Percentiles rank a stretch among this genome's conserved stretches.
Conservation (phyloP, 495 filamentous ascomycete species). For the Penicillium ochrochloron region DNA sequence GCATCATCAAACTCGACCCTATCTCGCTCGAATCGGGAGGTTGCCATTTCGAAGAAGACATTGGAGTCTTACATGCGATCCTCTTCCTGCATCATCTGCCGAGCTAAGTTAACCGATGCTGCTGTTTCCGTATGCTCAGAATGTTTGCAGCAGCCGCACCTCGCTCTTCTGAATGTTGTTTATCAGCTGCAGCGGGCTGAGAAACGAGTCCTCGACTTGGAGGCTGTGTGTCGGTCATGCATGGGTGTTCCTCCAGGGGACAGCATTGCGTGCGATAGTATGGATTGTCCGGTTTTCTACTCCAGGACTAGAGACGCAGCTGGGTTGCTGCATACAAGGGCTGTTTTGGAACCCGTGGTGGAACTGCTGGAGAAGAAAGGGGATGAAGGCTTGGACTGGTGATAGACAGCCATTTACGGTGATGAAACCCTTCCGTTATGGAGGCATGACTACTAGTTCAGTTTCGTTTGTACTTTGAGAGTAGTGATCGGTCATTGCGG, state of each 20-base stretch:
- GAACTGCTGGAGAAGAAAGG: slow-evolving; percentile 55
- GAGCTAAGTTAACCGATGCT: slow-evolving; percentile 61
- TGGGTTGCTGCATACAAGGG: slow-evolving; percentile 61
- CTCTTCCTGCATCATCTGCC: slow-evolving; percentile 78
- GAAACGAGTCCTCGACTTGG: slow-evolving; percentile 65
- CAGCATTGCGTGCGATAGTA: slow-evolving; percentile 81
- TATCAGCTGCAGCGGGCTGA: slow-evolving; percentile 64
- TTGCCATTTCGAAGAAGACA: slow-evolving; percentile 30
- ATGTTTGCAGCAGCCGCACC: slow-evolving; percentile 61
- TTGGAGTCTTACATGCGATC: slow-evolving; percentile 87
- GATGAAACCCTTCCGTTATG: background rate
- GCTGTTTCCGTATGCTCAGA: slow-evolving; percentile 60
- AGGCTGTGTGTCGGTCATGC: slow-evolving; percentile 81
- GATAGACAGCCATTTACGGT: slow-evolving; percentile 4
- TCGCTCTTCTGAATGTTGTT: slow-evolving; percentile 65
- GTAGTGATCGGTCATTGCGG: background rate
- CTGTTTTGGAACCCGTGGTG: slow-evolving; percentile 59
- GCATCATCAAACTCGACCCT: slow-evolving; percentile 5
- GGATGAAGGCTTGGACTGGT: slow-evolving; percentile 51
- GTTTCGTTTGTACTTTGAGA: background rate
- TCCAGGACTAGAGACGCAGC: slow-evolving; percentile 73
- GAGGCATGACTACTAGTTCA: background rate
- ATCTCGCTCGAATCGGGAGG: slow-evolving; percentile 5
- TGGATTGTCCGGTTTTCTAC: slow-evolving; percentile 94
- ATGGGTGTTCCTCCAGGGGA: slow-evolving; percentile 72